phyloP scores from a whole-genome alignment of 2,329 filamentous ascomycete genomes.

The Colletotrichum filicis region DNA sequence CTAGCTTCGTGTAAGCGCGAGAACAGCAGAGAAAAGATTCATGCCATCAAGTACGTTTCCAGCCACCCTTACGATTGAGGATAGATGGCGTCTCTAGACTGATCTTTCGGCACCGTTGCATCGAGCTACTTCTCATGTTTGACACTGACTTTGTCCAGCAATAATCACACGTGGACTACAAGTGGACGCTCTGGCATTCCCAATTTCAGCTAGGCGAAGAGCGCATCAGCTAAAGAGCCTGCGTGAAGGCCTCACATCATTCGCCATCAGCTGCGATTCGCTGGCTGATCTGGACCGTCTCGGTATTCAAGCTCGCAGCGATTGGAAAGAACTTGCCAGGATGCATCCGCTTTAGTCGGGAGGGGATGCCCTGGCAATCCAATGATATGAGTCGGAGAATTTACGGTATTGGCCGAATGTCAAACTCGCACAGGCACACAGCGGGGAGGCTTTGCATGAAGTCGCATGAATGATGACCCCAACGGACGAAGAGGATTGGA shows the following conservation, averaged over 20 bases:
- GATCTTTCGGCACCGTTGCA: neutral
- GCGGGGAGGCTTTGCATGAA: slow-evolving; percentile 3
- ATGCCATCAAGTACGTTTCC: neutral
- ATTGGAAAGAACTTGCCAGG: neutral
- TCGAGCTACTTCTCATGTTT: neutral
- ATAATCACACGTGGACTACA: neutral
- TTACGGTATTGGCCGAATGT: slow-evolving; percentile 8
- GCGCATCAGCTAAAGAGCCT: slow-evolving; percentile 8
- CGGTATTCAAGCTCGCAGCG: slow-evolving; percentile 15
- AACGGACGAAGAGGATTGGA: neutral
- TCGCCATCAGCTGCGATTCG: neutral
- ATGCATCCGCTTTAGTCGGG: neutral
- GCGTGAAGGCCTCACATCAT: neutral
- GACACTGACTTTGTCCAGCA: neutral
- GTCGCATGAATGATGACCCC: slow-evolving; percentile 21
- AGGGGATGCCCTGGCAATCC: slow-evolving; percentile 7
- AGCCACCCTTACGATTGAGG: neutral
- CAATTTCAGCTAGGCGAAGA: neutral
- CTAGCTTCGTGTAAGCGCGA: slow-evolving; percentile 4
- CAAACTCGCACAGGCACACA: neutral
- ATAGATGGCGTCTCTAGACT: neutral
- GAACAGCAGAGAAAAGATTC: neutral
- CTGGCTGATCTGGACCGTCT: slow-evolving; percentile 1
- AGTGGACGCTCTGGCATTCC: neutral
- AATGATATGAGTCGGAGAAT: slow-evolving; percentile 21